Evolutionary conservation across 306 rosid species (phyloP), one percentile per base, ranked within the genome.

Genomic region (Lathyrus sativus): DNA sequence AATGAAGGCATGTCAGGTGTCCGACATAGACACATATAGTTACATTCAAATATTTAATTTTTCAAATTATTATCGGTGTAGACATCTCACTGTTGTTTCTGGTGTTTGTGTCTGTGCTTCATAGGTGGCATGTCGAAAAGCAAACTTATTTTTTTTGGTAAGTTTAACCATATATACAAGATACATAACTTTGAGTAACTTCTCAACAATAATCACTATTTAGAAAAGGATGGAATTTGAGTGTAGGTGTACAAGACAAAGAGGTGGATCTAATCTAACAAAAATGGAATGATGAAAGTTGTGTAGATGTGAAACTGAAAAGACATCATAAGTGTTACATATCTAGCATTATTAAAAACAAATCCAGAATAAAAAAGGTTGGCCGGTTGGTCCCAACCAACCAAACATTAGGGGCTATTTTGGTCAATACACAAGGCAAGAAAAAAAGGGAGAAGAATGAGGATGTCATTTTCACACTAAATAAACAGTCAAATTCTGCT

Each of bases 401-500:
- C 72, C 71, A 66, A 56, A 59, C 73, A 72, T 12, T 19, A 28
- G 19, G 70, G 82, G 88, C 42, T 56, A 55, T 72, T 74, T 61
- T 63, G 62, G 96, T 79, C 76, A 76, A 67, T 64, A 11, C 61
- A 49, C 43, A 53, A 0, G 7, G 10, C 10, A 78, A 35, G 44
- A 62, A 15, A 45, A 61, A 35, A 54, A 1, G 58, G 64, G 1
- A 61, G 12, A 5, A 4, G n/a, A 9, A 17, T 7, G 14, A 44
- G 19, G 31, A 35, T 35, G 39, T 14, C 38, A 46, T 35, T 74
- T 75, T 75, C 75, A 42, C 74, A 67, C 64, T 65, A 12, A 74
- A 64, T 67, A 13, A 74, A 71, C 68, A 76, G 85, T 81, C 88
- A 79, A 82, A 80, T 41, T 48, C 49, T 14, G 83, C 88, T 51